Base-by-base conservation (phyloP, 2,329 filamentous ascomycete species). In the Xylariales sp. region DNA sequence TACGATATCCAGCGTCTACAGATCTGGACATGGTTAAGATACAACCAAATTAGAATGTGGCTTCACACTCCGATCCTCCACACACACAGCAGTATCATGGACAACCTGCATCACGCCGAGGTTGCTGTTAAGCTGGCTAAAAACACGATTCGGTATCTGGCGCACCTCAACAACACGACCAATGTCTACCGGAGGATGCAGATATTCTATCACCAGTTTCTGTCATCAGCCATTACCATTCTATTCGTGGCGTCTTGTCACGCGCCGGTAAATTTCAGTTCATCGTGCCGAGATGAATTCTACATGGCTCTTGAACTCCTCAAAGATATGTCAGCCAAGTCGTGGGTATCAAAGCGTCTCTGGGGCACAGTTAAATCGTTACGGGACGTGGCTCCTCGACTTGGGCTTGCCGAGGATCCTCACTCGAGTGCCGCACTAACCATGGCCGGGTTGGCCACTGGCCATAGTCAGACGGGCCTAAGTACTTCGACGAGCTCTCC, bases 41-140 rank as follows among this genome's bases (percentile, higher is more conserved):
- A 93, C 49, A 97, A 97, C 74, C 94, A 97, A 81, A 93, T 97
- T 81, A 91, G 94, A 5, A 96, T 94, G 65, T 89, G 93, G 77
- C 92, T 97, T 34, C 94, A 97, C 78, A 92, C 93, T 0, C 94
- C 94, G 0, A 90, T 97, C 2, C 83, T 98, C 8, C 93, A 97
- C 78, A 95, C 91, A 18, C 89, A 93, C 3, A 91, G 89, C 12
- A 94, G 90, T 74, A 97, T 97, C 74, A 88, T 91, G 81, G 87
- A 91, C 65, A 91, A 97, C 76, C 85, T 90, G 58, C 81, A 83
- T 4, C 90, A 93, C 69, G 94, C 94, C 3, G 89, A 93, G 74
- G 91, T 87, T 0, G 91, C 89, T 0, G 90, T 94, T 36, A 89
- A 91, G 67, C 84, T 94, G 1, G 91, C 92, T 14, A 92, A 92